Evolutionary conservation across 345 rosid species (phyloP).

Genomic region (Laguncularia racemosa): DNA sequence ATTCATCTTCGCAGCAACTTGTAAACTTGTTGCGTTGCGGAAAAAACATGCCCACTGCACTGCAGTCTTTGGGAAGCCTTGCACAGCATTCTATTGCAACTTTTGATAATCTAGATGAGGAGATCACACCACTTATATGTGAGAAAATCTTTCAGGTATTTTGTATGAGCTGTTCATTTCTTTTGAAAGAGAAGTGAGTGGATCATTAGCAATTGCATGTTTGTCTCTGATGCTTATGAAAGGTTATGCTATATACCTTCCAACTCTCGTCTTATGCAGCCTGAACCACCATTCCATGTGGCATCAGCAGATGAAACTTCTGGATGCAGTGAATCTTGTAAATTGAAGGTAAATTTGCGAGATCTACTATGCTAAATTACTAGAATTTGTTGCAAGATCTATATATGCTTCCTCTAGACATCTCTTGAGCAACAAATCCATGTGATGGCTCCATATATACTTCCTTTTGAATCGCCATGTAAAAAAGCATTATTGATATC

Average conservation of each 20-base stretch:
- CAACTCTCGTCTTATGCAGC: constrained; percentile 33
- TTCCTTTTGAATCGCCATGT: no score
- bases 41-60: constrained; percentile 56
- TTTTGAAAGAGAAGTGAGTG: background rate
- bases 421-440: no score
- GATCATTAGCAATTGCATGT: constrained; percentile 9
- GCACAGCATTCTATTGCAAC: constrained; percentile 53
- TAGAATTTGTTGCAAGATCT: no score
- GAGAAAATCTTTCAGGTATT: constrained; percentile 51
- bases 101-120: constrained; percentile 46
- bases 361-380: background rate
- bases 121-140: constrained; percentile 42
- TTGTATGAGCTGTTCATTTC: constrained; percentile 15
- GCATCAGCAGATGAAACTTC: constrained; percentile 29
- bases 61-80: constrained; percentile 88
- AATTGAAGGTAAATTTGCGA: constrained; percentile 53
- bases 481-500: no score
- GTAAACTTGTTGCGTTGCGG: constrained; percentile 50
- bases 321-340: constrained; percentile 41
- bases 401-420: no score
- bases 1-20: constrained; percentile 44
- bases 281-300: constrained; percentile 25
- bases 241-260: constrained; percentile 2
- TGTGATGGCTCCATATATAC: no score
- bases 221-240: constrained; percentile 1